Base-by-base conservation (phyloP, 2,329 filamentous ascomycete genomes). In the Sclerotinia borealis region DNA sequence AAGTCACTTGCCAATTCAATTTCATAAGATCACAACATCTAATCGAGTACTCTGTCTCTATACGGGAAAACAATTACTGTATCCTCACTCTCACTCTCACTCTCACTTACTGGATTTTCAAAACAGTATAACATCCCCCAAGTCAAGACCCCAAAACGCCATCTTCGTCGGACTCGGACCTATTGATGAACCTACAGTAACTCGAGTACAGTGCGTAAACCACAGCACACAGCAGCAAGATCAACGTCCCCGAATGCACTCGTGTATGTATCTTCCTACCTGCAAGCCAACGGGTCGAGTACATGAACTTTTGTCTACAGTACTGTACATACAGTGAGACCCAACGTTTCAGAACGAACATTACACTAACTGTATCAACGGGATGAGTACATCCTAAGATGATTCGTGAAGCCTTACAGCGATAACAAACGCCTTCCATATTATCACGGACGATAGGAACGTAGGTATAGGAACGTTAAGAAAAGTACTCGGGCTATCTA, bases 1-100 rank as follows among this genome's bases (percentile, higher is more conserved):
- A 58, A 63, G 60, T 63, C 60, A 63, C 51, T 63, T 56, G 60
- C 52, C 60, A 45, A 31, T 56, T 45, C 37, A 25, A 58, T 50
- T 58, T 41, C 15, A 11, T 37, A 41, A 54, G 6, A 22, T 41
- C 19, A 31, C 37, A 22, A 4, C 59, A 47, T 56, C 22, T 37
- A 47, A n/a, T n/a, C n/a, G n/a, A n/a, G 19, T 51, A 29, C n/a
- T 31, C 27, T 51, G 27, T n/a, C 25, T 31, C 5, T 13, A 25
- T 25, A 10, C 45, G 34, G 25, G 58, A 60, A 51, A 60, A 39
- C 25, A 17, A 22, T 29, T 19, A n/a, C n/a, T n/a, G n/a, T n/a
- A n/a, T n/a, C n/a, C n/a, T n/a, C n/a, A n/a, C n/a, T n/a, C n/a
- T n/a, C n/a, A n/a, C n/a, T n/a, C n/a, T n/a, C n/a, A 41, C 36